Percentiles rank a stretch among this genome's conserved stretches.
Evolutionary conservation across 306 rosid genomes (phyloP).

Genomic region (Neltuma alba): DNA sequence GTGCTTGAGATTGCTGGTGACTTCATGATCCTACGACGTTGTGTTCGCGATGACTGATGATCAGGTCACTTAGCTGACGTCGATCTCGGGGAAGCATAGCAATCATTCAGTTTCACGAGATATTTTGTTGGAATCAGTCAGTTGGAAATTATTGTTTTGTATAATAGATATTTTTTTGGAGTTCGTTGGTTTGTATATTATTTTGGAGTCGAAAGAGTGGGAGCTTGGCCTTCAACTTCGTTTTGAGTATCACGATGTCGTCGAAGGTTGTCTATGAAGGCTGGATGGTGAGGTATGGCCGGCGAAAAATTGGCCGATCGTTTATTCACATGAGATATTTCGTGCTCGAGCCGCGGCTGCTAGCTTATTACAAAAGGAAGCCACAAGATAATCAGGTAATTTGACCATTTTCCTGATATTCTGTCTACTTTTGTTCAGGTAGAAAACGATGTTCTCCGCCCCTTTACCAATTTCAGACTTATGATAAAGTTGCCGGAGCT

Average conservation of each 20-base stretch:
- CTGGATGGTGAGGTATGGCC: constrained; percentile 99
- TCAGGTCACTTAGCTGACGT: constrained; percentile 47
- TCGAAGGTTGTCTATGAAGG: constrained; percentile 97
- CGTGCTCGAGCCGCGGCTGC: constrained; percentile 91
- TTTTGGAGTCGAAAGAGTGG: background rate
- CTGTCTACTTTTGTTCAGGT: background rate
- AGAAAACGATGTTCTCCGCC: background rate
- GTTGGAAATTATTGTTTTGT: constrained; percentile 5
- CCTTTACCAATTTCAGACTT: constrained; percentile 10
- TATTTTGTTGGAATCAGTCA: constrained; percentile 13
- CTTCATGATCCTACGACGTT: constrained; percentile 27
- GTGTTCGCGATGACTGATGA: constrained; percentile 48
- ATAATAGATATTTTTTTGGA: constrained; percentile 8
- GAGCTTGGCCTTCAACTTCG: constrained; percentile 11
- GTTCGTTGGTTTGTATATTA: background rate
- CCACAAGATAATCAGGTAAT: constrained; percentile 92
- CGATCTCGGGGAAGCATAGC: constrained; percentile 66
- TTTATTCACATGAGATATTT: constrained; percentile 97
- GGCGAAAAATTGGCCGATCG: constrained; percentile 95
- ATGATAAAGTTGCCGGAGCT: constrained; percentile 15
- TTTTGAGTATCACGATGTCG: constrained; percentile 58
- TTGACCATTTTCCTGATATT: constrained; percentile 5
- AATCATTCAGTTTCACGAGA: constrained; percentile 46
- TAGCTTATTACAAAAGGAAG: constrained; percentile 92
- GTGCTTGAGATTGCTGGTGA: constrained; percentile 28